Evolutionary conservation across 139 green algal species (phyloP).

Genomic region (Mesostigma viride): DNA sequence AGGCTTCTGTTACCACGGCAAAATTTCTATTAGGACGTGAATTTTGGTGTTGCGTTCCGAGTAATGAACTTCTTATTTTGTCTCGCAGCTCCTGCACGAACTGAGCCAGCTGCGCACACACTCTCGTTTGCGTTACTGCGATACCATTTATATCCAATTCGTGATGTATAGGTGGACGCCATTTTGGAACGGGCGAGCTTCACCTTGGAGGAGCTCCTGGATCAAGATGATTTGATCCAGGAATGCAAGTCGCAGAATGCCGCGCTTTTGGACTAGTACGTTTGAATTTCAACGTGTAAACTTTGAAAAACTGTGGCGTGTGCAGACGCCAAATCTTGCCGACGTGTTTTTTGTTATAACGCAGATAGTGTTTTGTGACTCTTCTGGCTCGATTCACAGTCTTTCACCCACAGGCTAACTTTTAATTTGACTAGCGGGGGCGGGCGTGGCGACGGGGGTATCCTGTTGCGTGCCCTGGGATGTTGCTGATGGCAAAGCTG

Average conservation of each 20-base stretch:
- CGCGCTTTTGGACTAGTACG: constrained; percentile 25
- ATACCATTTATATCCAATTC: background rate
- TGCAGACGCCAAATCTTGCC: background rate
- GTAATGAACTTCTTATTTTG: too few relatives aligned
- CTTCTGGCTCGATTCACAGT: background rate
- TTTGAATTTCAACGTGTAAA: background rate
- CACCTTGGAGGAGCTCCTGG: constrained; percentile 36
- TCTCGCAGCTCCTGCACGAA: too few relatives aligned
- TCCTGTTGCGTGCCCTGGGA: too few relatives aligned
- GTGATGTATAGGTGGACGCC: constrained; percentile 22
- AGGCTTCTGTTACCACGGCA: too few relatives aligned
- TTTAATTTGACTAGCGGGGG: background rate
- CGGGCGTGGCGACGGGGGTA: too few relatives aligned
- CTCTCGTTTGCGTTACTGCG: background rate
- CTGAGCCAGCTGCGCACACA: background rate
- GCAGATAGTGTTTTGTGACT: background rate
- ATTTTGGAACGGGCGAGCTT: constrained; percentile 33
- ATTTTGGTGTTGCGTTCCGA: too few relatives aligned
- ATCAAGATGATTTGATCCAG: constrained; percentile 42
- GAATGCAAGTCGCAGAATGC: constrained; percentile 37
- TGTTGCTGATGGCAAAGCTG: too few relatives aligned
- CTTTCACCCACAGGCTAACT: background rate
- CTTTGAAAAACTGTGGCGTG: background rate
- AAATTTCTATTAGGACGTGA: too few relatives aligned
- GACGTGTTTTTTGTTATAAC: background rate